phyloP scores from a whole-genome alignment of 441 rosid species.

The Metrosideros polymorpha region DNA sequence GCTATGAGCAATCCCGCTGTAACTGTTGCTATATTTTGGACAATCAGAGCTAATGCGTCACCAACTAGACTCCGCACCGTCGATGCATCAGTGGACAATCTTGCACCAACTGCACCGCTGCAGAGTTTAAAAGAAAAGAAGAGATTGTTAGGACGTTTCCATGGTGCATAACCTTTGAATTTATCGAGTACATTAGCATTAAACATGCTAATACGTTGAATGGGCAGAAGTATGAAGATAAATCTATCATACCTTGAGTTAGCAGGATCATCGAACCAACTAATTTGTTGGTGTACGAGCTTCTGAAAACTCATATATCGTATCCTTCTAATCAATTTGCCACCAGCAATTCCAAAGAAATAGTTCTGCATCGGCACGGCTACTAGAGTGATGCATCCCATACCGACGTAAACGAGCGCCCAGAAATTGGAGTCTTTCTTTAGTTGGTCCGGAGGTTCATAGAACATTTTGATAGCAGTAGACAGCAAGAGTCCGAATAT shows the following conservation, averaged over 20 bases:
- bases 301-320: slow-evolving; percentile 5
- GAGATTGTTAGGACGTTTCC: background rate
- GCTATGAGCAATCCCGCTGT: slow-evolving; percentile 1
- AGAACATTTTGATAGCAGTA: slow-evolving; percentile 8
- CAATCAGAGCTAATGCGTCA: slow-evolving; percentile 4
- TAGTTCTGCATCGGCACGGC: slow-evolving; percentile 4
- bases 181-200: background rate
- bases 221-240: background rate
- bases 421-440: slow-evolving; percentile 7
- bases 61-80: slow-evolving; percentile 6
- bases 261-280: slow-evolving; percentile 4
- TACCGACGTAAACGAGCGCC: background rate
- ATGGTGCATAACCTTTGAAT: background rate
- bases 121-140: background rate
- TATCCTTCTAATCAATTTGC: slow-evolving; percentile 1
- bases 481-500: slow-evolving; percentile 7
- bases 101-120: slow-evolving; percentile 8
- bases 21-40: slow-evolving; percentile 5
- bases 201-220: background rate
- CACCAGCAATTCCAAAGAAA: slow-evolving; percentile 9
- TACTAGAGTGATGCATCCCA: background rate
- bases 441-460: background rate
- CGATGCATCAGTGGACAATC: slow-evolving; percentile 11
- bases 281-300: slow-evolving; percentile 12
- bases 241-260: background rate